phyloP scores from a whole-genome alignment of 202 grass and related monocot species.

The Dendrocalamus latiflorus region DNA sequence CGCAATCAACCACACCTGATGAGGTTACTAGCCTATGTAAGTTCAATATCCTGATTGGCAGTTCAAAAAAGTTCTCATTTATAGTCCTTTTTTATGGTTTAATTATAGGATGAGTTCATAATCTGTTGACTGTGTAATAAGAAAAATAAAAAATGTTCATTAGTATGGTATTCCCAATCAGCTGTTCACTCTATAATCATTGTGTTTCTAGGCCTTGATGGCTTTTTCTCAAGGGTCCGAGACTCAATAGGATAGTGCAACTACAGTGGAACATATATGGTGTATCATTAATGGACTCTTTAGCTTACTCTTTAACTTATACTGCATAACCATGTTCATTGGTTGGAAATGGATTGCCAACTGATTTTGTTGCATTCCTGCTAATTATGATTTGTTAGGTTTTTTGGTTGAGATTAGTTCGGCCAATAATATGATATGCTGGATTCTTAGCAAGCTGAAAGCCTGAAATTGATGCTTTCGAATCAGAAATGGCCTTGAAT shows the following conservation, averaged over 20 bases:
- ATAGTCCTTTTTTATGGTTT: not conserved
- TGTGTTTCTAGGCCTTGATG: conserved; percentile 2
- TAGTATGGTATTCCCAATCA: not conserved
- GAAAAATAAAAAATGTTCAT: not conserved
- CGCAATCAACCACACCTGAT: conserved; percentile 78
- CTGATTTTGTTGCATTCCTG: conserved; percentile 1
- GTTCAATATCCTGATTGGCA: conserved; percentile 22
- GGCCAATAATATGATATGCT: not conserved
- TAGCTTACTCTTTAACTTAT: no score
- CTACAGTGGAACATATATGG: not conserved
- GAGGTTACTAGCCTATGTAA: conserved; percentile 87
- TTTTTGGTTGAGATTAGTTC: not conserved
- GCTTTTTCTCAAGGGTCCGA: not conserved
- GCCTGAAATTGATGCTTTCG: no score
- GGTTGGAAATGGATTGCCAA: not conserved
- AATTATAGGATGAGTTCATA: not conserved
- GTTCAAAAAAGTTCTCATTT: conserved; percentile 13
- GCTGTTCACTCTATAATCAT: not conserved
- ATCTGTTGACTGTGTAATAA: not conserved
- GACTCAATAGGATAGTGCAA: not conserved
- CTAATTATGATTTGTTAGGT: conserved; percentile 1
- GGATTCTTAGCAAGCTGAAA: no score
- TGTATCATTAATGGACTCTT: not conserved
- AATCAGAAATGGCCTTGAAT: no score
- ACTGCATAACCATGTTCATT: not conserved